These are phyloP conservation scores for Sparassis latifolia DNA, from an alignment of 1,284 basidiomycete species.

Conservation along the genomic window DNA sequence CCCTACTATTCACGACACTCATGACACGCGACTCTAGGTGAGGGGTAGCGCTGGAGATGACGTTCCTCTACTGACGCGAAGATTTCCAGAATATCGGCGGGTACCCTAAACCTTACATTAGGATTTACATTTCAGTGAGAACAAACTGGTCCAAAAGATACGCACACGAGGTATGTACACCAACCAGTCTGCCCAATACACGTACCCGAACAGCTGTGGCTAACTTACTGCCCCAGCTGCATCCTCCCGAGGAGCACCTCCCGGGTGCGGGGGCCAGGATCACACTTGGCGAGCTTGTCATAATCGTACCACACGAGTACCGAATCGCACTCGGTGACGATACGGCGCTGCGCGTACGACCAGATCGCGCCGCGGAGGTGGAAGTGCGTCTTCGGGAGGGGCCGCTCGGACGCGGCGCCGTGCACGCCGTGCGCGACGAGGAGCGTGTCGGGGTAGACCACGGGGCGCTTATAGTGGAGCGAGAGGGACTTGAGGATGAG, in stretches of 20 bases:
- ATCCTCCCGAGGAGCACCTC: slow-evolving; percentile 24
- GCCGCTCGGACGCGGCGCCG: slow-evolving; percentile 6
- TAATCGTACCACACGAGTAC: slow-evolving; percentile 74
- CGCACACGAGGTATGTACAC: too few species aligned
- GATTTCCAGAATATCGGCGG: too few species aligned
- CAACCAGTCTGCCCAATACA: too few species aligned
- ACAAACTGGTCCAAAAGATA: too few species aligned
- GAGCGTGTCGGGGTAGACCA: slow-evolving; percentile 68
- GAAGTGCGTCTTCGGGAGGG: slow-evolving; percentile 37
- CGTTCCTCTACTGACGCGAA: too few species aligned
- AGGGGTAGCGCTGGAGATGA: too few species aligned
- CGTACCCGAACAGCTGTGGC: too few species aligned
- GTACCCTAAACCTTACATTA: too few species aligned
- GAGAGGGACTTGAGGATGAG: slow-evolving; percentile 67
- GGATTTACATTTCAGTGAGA: too few species aligned
- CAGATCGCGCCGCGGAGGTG: slow-evolving; percentile 48
- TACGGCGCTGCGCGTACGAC: slow-evolving; percentile 51
- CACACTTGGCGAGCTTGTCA: slow-evolving; percentile 54
- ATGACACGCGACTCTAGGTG: too few species aligned
- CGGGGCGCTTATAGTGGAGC: slow-evolving; percentile 59
- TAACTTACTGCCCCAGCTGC: slow-evolving; percentile 5
- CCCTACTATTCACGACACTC: too few species aligned
- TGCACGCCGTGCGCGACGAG: slow-evolving; percentile 52
- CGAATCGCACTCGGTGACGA: slow-evolving; percentile 60
- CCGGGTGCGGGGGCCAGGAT: slow-evolving; percentile 43